A percentile compares a stretch with the other conserved stretches of the same genome.
Evolutionary conservation across 1,139 yeast genomes (phyloP).

Genomic region (Casaregolazyma suthepensis): DNA sequence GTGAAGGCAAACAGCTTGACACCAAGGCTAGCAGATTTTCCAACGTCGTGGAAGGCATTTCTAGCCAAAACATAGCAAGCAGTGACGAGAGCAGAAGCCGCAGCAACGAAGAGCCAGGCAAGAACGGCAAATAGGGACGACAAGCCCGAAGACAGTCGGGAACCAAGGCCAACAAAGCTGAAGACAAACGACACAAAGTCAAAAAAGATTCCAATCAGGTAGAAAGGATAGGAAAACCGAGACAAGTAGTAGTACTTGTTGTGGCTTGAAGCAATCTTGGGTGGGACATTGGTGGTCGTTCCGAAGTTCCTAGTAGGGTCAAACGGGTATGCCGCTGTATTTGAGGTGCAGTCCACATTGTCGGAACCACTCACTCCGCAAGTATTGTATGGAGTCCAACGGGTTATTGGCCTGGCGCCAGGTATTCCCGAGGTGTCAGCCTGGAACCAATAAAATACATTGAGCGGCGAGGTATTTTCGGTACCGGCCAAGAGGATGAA

Average conservation of each 20-base stretch:
- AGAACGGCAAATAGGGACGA: conserved; percentile 35
- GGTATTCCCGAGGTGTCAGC: conserved; percentile 57
- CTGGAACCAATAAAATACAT: conserved; percentile 61
- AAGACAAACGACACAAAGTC: conserved; percentile 45
- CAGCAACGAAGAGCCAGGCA: conserved; percentile 47
- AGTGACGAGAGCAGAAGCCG: conserved; percentile 59
- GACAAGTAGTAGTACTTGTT: conserved; percentile 55
- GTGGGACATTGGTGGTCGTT: conserved; percentile 42
- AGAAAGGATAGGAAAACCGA: conserved; percentile 63
- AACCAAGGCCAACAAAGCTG: conserved; percentile 31
- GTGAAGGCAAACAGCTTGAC: conserved; percentile 53
- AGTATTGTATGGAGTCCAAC: conserved; percentile 69
- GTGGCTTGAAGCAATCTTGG: conserved; percentile 40
- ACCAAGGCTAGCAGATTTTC: conserved; percentile 48
- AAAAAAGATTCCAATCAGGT: conserved; percentile 53
- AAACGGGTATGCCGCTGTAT: conserved; percentile 57
- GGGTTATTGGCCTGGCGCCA: conserved; percentile 42
- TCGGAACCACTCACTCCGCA: conserved; percentile 45
- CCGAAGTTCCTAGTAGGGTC: conserved; percentile 57
- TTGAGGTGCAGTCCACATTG: conserved; percentile 42
- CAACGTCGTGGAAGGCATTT: conserved; percentile 45
- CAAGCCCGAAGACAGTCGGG: conserved; percentile 30
- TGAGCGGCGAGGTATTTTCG: conserved; percentile 41
- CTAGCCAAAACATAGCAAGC: conserved; percentile 61
- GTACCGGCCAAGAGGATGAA: conserved; percentile 63